Evolutionary conservation across 495 filamentous ascomycete species (phyloP).

Genomic region (Lentithecium fluviatile): DNA sequence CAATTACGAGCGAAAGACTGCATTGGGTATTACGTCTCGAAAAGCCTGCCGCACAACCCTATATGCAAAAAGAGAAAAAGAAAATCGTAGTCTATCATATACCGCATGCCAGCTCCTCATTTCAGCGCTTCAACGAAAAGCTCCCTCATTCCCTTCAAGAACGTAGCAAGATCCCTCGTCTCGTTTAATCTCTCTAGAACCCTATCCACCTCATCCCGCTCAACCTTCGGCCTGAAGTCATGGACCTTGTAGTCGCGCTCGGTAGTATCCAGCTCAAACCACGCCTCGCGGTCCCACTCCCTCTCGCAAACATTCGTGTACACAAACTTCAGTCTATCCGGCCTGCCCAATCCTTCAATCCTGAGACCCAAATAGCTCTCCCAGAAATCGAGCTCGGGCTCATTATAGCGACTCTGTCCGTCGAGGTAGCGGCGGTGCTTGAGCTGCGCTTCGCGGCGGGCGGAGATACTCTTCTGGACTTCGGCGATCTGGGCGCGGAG

Average conservation of each 20-base stretch:
- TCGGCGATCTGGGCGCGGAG: conserved; percentile 76
- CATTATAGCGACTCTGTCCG: conserved; percentile 77
- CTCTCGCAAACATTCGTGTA: conserved; percentile 85
- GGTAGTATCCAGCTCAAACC: conserved; percentile 84
- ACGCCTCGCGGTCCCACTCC: conserved; percentile 85
- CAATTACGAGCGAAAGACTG: neutral
- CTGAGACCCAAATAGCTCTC: conserved; percentile 81
- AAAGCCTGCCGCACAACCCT: too few species aligned
- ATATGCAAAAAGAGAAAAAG: too few species aligned
- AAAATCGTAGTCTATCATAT: neutral
- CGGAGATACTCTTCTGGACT: conserved; percentile 66
- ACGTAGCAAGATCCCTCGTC: conserved; percentile 71
- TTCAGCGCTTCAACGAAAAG: conserved; percentile 67
- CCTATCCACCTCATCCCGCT: conserved; percentile 67
- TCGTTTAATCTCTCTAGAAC: conserved; percentile 79
- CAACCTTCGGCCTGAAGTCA: conserved; percentile 71
- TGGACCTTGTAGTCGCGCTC: conserved; percentile 80
- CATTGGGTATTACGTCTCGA: neutral
- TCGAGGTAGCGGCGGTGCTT: conserved; percentile 66
- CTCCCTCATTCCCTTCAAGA: conserved; percentile 91
- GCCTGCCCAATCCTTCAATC: conserved; percentile 83
- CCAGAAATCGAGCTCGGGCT: conserved; percentile 94
- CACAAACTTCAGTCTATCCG: conserved; percentile 85
- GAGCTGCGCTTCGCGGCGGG: conserved; percentile 61
- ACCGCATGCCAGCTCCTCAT: conserved; percentile 29